Conservation (phyloP, 2,329 filamentous ascomycete species). For the Lasiodiplodia sp. region DNA sequence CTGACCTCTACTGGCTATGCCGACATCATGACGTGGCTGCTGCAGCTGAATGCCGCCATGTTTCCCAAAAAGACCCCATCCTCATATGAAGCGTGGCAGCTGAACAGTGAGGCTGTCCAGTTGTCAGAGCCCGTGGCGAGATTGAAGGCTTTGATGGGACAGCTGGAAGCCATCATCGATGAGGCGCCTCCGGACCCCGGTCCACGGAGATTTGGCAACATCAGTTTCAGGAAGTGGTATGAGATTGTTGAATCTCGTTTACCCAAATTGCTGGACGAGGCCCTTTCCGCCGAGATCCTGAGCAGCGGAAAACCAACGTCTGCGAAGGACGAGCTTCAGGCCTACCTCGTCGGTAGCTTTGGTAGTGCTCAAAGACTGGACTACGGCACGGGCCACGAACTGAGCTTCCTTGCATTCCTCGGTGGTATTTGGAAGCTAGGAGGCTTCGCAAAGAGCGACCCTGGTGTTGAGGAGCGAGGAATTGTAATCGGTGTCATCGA, state of each 20-base stretch:
- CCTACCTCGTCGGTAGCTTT: constrained; percentile 85
- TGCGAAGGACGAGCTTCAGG: constrained; percentile 71
- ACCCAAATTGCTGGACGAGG: constrained; percentile 63
- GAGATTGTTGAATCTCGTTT: constrained; percentile 69
- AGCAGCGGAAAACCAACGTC: constrained; percentile 47
- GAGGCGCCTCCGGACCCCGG: constrained; percentile 85
- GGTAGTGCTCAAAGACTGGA: constrained; percentile 89
- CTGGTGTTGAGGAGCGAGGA: constrained; percentile 71
- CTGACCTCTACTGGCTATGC: constrained; percentile 82
- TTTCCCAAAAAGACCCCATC: constrained; percentile 68
- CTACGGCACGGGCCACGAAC: constrained; percentile 94
- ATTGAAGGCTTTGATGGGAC: constrained; percentile 71
- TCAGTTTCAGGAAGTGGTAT: constrained; percentile 88
- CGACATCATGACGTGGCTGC: constrained; percentile 84
- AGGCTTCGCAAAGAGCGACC: constrained; percentile 69
- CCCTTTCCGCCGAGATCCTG: constrained; percentile 61
- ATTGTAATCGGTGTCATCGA: constrained; percentile 86
- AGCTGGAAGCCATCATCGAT: constrained; percentile 71
- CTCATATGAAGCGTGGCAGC: constrained; percentile 60
- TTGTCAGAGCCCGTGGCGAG: constrained; percentile 66
- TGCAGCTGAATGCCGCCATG: constrained; percentile 89
- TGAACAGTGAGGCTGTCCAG: constrained; percentile 52
- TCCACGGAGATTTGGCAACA: constrained; percentile 89
- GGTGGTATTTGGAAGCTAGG: constrained; percentile 90
- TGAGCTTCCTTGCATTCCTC: constrained; percentile 93